A percentile compares a stretch with the other conserved stretches of the same genome.
phyloP scores from a whole-genome alignment of 2,329 filamentous ascomycete genomes.

The Fusarium austroafricanum region DNA sequence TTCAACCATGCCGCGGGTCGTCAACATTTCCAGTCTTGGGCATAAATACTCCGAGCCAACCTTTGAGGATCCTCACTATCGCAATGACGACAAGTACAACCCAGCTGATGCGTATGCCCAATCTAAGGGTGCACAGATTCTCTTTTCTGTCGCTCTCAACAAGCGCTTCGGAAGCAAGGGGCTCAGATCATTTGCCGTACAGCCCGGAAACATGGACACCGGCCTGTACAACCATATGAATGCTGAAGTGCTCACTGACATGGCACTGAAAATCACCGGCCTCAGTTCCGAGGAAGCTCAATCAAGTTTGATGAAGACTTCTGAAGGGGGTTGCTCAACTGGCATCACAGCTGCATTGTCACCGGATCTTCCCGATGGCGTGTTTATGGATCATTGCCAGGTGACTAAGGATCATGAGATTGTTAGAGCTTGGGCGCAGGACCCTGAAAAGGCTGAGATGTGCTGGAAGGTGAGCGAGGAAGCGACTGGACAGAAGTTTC shows the following conservation, averaged over 20 bases:
- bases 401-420: not conserved
- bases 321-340: not conserved
- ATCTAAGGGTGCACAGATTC: not conserved
- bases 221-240: not conserved
- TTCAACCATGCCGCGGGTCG: not conserved
- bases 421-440: not conserved
- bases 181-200: not conserved
- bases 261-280: not conserved
- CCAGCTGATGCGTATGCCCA: not conserved
- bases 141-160: not conserved
- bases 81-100: rapidly evolving
- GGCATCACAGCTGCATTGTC: not conserved
- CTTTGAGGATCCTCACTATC: not conserved
- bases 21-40: not conserved
- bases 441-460: not conserved
- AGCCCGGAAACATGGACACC: not conserved
- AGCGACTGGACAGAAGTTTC: not conserved
- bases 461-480: not conserved
- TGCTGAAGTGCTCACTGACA: not conserved
- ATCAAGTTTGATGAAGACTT: not conserved
- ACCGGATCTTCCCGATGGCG: not conserved
- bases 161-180: not conserved
- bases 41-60: not conserved
- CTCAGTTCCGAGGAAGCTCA: not conserved
- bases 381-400: not conserved